Evolutionary conservation across 2,329 filamentous ascomycete genomes (phyloP).

Genomic region (Fusarium haematococcum): DNA sequence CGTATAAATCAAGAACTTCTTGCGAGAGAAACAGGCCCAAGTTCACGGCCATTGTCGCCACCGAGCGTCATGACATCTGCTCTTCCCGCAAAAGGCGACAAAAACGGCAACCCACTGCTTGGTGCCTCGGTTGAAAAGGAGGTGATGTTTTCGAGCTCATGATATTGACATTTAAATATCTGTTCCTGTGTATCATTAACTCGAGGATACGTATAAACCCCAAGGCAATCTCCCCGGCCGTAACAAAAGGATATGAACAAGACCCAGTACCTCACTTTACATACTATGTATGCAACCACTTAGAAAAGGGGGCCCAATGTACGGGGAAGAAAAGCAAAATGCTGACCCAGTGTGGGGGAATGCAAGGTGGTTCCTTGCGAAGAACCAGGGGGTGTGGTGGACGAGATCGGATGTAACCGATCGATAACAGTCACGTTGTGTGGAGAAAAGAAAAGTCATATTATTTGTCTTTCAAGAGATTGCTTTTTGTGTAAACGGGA

Average conservation of each 20-base stretch:
- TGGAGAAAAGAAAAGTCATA: background rate
- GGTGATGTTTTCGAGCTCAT: constrained; percentile 62
- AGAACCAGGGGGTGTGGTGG: background rate
- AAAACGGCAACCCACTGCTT: constrained; percentile 84
- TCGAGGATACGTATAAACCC: background rate
- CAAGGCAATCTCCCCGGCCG: background rate
- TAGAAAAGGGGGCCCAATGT: background rate
- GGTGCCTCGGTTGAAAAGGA: constrained; percentile 89
- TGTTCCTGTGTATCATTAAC: background rate
- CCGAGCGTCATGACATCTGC: constrained; percentile 95
- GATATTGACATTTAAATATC: background rate
- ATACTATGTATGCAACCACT: background rate
- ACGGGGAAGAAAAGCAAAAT: background rate
- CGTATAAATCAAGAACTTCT: constrained; percentile 68
- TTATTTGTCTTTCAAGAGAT: background rate
- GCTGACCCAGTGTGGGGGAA: background rate
- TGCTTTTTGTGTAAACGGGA: background rate
- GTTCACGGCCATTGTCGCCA: constrained; percentile 88
- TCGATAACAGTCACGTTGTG: background rate
- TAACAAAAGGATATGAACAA: background rate
- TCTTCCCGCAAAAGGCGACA: constrained; percentile 83
- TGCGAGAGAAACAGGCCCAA: constrained; percentile 64
- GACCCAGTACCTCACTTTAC: background rate
- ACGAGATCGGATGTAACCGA: constrained; percentile 30
- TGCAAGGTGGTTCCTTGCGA: background rate